Evolutionary conservation across 345 rosid species (phyloP), one percentile per base, ranked within the genome.

Genomic region (Adansonia digitata): DNA sequence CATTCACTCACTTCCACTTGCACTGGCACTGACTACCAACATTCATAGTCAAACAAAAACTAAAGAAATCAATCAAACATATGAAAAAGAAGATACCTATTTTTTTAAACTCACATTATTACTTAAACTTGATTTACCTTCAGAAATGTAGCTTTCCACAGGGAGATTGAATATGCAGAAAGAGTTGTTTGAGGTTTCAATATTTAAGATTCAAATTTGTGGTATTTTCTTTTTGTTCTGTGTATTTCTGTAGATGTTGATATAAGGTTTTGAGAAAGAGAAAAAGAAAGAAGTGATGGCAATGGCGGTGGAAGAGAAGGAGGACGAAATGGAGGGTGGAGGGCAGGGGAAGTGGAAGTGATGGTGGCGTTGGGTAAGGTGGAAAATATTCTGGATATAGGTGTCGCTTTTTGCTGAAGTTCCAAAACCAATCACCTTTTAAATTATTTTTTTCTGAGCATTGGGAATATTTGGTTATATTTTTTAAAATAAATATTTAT

Each of bases 401-500:
- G 82, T 79, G 86, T 78, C 82, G 59, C 82, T 84, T 82, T 42
- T 66, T 72, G 77, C 56, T 51, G 69, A 65, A 81, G 73, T 80
- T 84, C 79, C 83, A 73, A 52, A 60, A 69, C 71, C 72, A 45
- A 68, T 72, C 65, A 43, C 43, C 75, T 79, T 81, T 68, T 77
- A 68, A 76, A 79, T 78, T 61, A 59, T 34, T 69, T 52, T 71
- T 46, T 71, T 60, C 3, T 17, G 39, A 37, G 22, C 18, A 10
- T 8, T 5, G 14, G 49, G 15, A 61, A 20, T 24, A 57, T 53
- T 70, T 61, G n/a, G 42, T 61, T 17, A 39, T 27, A 7, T 34
- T 2, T 6, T 34, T 26, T 26, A 57, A 57, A 57, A 4, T 5
- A 26, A 13, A 27, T n/a, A n/a, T n/a, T n/a, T n/a, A n/a, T n/a